Conservation (phyloP, 2,329 filamentous ascomycete genomes). For the Cytospora piceicola region DNA sequence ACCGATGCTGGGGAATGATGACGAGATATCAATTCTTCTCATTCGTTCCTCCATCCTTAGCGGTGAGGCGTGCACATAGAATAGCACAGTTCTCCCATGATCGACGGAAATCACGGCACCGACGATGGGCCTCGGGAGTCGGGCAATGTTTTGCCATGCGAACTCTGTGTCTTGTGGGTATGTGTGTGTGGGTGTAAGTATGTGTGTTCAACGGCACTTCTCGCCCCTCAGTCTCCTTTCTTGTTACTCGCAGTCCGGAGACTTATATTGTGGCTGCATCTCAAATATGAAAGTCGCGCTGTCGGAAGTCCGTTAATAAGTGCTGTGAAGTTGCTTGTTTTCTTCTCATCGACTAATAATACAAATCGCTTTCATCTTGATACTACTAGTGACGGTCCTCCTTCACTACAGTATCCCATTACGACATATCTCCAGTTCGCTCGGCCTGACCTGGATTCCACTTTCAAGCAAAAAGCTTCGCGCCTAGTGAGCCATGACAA, state of each 20-base stretch:
- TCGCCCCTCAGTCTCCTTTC: background rate
- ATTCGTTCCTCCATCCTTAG: background rate
- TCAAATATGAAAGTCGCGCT: background rate
- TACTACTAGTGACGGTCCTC: too few species aligned
- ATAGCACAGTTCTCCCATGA: background rate
- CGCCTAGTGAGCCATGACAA: background rate
- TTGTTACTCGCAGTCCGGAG: background rate
- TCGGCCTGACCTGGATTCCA: background rate
- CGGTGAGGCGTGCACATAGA: background rate
- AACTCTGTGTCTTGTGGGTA: too few species aligned
- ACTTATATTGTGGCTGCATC: background rate
- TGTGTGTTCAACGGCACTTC: background rate
- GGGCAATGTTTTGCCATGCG: too few species aligned
- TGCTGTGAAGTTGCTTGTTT: background rate
- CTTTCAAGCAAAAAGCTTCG: background rate
- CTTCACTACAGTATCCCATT: too few species aligned
- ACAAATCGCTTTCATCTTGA: background rate
- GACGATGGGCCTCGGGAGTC: background rate
- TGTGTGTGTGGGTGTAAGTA: background rate
- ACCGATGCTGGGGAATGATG: background rate
- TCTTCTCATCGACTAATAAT: background rate
- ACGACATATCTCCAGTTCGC: background rate
- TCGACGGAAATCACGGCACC: too few species aligned
- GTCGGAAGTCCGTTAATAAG: background rate
- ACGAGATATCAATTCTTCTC: background rate